Percentiles rank a stretch among this genome's conserved stretches.
These are phyloP conservation scores for Pisolithus orientalis DNA, from an alignment of 768 basidiomycete genomes.

Conservation along the genomic window DNA sequence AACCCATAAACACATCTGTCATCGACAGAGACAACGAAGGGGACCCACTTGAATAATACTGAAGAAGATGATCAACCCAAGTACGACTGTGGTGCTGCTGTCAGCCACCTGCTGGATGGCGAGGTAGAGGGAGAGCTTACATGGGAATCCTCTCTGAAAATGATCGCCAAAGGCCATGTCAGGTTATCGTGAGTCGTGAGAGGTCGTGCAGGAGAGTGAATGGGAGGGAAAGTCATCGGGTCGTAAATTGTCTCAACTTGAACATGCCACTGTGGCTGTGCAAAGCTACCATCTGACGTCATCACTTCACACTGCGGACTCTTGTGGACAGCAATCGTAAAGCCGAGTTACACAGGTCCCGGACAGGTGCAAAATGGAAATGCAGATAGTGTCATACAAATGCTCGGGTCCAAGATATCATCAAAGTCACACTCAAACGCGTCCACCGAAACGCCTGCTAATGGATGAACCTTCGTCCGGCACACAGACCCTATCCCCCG, in stretches of 20 bases:
- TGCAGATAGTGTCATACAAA: constrained; percentile 7
- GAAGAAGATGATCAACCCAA: constrained; percentile 47
- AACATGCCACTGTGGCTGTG: constrained; percentile 22
- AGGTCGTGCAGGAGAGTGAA: constrained; percentile 21
- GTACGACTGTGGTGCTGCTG: constrained; percentile 41
- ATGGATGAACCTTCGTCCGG: constrained; percentile 38
- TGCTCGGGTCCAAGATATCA: constrained; percentile 5
- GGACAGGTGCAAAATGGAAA: neutral
- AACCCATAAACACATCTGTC: neutral
- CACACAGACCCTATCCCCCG: constrained; percentile 55
- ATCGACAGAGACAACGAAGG: neutral
- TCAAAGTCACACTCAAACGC: neutral
- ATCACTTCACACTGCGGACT: constrained; percentile 6
- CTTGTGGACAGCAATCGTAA: too few relatives aligned
- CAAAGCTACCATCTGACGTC: constrained; percentile 4
- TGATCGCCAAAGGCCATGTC: constrained; percentile 34
- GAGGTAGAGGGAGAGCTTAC: constrained; percentile 28
- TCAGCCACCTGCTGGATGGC: neutral
- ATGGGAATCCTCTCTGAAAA: constrained; percentile 49
- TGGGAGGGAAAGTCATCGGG: constrained; percentile 6
- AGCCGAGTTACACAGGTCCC: too few relatives aligned
- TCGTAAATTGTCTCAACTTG: constrained; percentile 8
- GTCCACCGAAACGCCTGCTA: constrained; percentile 20
- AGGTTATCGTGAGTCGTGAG: constrained; percentile 10
- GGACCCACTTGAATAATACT: constrained; percentile 55